Percentiles rank a stretch among this genome's conserved stretches.
Conservation (phyloP, 2,329 filamentous ascomycete genomes). For the Tympanopsis confertula region DNA sequence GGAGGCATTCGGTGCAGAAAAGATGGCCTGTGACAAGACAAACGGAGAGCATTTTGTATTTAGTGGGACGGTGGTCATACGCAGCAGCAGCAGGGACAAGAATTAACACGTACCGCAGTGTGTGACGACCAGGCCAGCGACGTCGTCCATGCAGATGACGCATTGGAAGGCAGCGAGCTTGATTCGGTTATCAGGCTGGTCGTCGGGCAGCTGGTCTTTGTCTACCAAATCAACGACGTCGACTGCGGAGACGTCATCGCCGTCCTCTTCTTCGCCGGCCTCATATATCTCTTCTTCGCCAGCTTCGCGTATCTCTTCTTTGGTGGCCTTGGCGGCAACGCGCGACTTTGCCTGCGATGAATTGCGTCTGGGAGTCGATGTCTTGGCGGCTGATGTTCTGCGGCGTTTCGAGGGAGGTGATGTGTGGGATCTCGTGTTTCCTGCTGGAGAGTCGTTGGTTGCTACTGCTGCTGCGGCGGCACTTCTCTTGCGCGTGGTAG, state of each 20-base stretch:
- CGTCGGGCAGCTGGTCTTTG: conserved; percentile 27
- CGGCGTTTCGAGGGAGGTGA: not conserved
- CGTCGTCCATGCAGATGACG: conserved; percentile 57
- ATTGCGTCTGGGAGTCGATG: no score
- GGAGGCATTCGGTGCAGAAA: conserved; percentile 52
- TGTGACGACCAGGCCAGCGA: conserved; percentile 45
- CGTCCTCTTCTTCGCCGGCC: not conserved
- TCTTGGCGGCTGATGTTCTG: no score
- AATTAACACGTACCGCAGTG: conserved; percentile 46
- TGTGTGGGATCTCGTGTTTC: no score
- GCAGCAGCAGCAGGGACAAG: not conserved
- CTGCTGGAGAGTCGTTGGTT: no score
- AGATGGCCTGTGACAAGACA: conserved; percentile 38
- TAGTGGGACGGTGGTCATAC: not conserved
- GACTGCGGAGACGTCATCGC: conserved; percentile 1
- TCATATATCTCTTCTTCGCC: conserved; percentile 12
- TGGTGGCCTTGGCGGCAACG: no score
- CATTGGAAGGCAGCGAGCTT: conserved; percentile 49
- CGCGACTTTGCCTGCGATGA: no score
- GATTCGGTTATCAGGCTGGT: conserved; percentile 32
- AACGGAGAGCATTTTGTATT: conserved; percentile 8
- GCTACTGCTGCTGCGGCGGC: conserved; percentile 1
- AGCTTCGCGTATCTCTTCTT: no score
- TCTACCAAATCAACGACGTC: conserved; percentile 28
- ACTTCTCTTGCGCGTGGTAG: conserved; percentile 3